Evolutionary conservation across 768 basidiomycete species (phyloP).

Genomic region (Suillus luteus): DNA sequence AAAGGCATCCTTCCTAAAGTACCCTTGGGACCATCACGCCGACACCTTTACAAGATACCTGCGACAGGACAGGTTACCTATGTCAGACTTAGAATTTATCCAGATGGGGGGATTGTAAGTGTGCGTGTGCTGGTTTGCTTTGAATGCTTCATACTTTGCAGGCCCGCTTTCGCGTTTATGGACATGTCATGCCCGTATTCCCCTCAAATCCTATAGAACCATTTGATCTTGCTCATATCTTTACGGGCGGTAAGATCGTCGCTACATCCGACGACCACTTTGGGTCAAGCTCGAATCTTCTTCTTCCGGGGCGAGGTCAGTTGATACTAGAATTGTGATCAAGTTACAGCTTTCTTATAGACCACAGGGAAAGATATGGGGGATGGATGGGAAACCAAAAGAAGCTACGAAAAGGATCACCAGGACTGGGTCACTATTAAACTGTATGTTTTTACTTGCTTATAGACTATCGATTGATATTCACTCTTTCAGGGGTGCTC

Average conservation of each 20-base stretch:
- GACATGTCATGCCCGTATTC: slow-evolving; percentile 66
- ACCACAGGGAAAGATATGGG: slow-evolving; percentile 82
- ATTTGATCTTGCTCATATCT: slow-evolving; percentile 90
- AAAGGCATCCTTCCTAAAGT: slow-evolving; percentile 73
- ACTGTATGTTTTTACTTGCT: slow-evolving; percentile 55
- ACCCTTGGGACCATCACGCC: slow-evolving; percentile 77
- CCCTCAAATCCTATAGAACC: slow-evolving; percentile 47
- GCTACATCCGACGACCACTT: slow-evolving; percentile 94
- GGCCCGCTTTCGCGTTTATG: slow-evolving; percentile 94
- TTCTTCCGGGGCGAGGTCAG: slow-evolving; percentile 83
- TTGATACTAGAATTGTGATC: slow-evolving; percentile 2
- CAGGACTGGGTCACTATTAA: slow-evolving; percentile 91
- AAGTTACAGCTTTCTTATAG: not conserved
- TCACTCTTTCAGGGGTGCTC: slow-evolving; percentile 55
- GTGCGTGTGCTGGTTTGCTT: not conserved
- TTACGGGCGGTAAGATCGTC: slow-evolving; percentile 84
- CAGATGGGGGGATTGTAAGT: slow-evolving; percentile 92
- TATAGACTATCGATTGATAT: not conserved
- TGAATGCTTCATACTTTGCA: slow-evolving; percentile 32
- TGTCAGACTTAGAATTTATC: slow-evolving; percentile 93
- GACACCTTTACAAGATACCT: slow-evolving; percentile 83
- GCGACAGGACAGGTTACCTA: slow-evolving; percentile 59
- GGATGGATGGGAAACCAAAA: slow-evolving; percentile 98
- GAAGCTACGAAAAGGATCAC: slow-evolving; percentile 77
- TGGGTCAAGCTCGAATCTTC: slow-evolving; percentile 88